Evolutionary conservation across 2,329 filamentous ascomycete species (phyloP).

Genomic region (Clonostachys sp.): DNA sequence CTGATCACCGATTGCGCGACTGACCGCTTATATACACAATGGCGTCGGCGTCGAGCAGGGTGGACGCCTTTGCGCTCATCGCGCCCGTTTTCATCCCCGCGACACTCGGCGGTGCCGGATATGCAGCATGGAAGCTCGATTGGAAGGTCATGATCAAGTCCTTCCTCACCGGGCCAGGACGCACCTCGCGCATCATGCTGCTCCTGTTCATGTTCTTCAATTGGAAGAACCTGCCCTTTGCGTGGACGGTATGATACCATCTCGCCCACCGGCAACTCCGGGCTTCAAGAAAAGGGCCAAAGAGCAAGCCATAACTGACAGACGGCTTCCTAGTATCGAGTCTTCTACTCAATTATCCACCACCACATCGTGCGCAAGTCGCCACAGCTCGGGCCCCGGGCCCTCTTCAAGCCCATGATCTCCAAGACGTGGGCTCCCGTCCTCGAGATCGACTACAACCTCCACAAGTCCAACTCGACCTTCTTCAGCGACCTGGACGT

Average conservation of each 20-base stretch:
- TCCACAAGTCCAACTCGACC: slow-evolving; percentile 79
- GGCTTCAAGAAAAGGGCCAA: neutral
- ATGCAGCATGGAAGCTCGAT: slow-evolving; percentile 39
- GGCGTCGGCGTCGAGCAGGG: slow-evolving; percentile 24
- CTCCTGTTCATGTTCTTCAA: slow-evolving; percentile 58
- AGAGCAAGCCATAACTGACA: neutral
- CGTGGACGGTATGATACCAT: slow-evolving; percentile 60
- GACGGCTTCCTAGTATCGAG: slow-evolving; percentile 39
- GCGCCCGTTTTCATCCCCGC: slow-evolving; percentile 36
- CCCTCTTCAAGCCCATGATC: slow-evolving; percentile 70
- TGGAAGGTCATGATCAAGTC: slow-evolving; percentile 27
- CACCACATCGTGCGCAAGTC: slow-evolving; percentile 47
- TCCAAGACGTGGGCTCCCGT: slow-evolving; percentile 62
- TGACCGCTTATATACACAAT: slow-evolving; percentile 8
- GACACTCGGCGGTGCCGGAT: slow-evolving; percentile 34
- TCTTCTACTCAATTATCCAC: slow-evolving; percentile 51
- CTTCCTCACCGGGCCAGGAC: slow-evolving; percentile 50
- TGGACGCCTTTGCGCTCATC: slow-evolving; percentile 22
- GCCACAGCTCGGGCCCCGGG: slow-evolving; percentile 48
- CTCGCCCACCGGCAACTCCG: neutral
- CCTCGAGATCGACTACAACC: slow-evolving; percentile 81
- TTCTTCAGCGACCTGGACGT: slow-evolving; percentile 87
- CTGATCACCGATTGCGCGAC: neutral
- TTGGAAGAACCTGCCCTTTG: slow-evolving; percentile 69
- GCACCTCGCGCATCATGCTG: slow-evolving; percentile 45